Base-by-base conservation (phyloP, 352 stramenopile species). In the Globisporangium uncinulatum region DNA sequence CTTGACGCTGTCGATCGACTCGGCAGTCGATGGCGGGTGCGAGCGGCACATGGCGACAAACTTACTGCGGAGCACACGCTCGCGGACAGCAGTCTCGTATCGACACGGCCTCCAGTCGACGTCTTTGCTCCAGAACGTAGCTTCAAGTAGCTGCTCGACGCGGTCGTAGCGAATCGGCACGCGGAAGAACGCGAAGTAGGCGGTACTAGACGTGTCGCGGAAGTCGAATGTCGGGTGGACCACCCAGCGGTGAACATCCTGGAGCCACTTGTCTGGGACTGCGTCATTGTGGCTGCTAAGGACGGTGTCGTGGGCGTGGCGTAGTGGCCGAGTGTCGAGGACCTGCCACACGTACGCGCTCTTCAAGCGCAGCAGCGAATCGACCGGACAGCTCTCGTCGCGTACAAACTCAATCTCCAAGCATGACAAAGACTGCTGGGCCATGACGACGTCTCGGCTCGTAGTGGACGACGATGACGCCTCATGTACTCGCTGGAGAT, bases 1-100 rank as follows among this genome's bases (percentile, higher is more conserved):
- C 51, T 92, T 92, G 59, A 91, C 73, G 48, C 80, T 80, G 51
- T 92, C 83, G 21, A 89, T 66, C 1, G 68, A 54, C 15, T 65
- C 52, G 19, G 53, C 29, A 9, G 32, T 4, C 11, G 67, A 70
- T 5, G 70, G 67, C 9, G 83, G 83, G 42, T 86, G 76, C 9
- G 75, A 79, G 15, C 58, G 63, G 14, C 80, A 78, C 13, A 92
- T 51, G 8, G 68, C 51, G 8, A 75, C 63, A 31, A 72, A 92
- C 24, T 73, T 73, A 19, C 62, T 47, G 0, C 56, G 63, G n/a
- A 92, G 29, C 1, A 91, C 42, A 6, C 42, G 49, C 4, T 49
- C 44, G 32, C 67, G 59, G n/a, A 85, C 45, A 31, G 85, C 66
- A 1, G 66, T 77, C 6, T 32, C 59, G 20, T 11, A 34, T 21